Base-by-base conservation (phyloP, 805 yeast species). In the Candida sanyiensis region DNA sequence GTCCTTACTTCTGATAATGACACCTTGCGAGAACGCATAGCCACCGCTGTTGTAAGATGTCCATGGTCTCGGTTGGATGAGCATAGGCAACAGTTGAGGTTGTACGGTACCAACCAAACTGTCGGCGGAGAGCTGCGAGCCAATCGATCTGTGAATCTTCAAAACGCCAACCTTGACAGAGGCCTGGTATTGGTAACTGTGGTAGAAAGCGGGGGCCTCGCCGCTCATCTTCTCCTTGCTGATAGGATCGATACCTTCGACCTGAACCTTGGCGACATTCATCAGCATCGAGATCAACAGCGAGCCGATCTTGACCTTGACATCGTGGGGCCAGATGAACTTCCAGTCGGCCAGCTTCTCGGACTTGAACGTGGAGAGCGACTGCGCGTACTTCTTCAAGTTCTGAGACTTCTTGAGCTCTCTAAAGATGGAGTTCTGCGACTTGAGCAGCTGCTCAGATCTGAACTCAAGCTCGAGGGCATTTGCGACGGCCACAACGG, bases 21-120 rank as follows among this genome's bases (percentile, higher is more conserved):
- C 62, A 13, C 77, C 70, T 45, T 73, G 77, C 11, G 83, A 69
- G 53, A 77, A 80, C 42, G 74, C 67, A 53, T 86, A 89, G 0
- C 97, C 98, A 49, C 98, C 98, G 40, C 74, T 73, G 52, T 80
- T 78, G 73, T 80, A 80, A 9, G 77, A 64, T 1, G 77, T 72
- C 98, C 98, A 93, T 5, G 87, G 86, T 39, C 78, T 67, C n/a
- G 98, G 98, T 45, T 77, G 75, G 7, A 84, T 82, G 35, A 93
- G 67, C 98, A 93, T 93, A 7, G 98, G 98, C 37, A 93, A 67
- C 45, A 75, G 70, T 58, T 90, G 97, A 0, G 97, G 96, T 51
- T 79, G 85, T 5, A 83, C 76, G 1, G 83, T 70, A 36, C 81
- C 80, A 18, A 71, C 68, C 6, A 78, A 63, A 24, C 76, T 67